phyloP scores from a whole-genome alignment of 2,329 filamentous ascomycete genomes.

The Xylaria arbuscula region DNA sequence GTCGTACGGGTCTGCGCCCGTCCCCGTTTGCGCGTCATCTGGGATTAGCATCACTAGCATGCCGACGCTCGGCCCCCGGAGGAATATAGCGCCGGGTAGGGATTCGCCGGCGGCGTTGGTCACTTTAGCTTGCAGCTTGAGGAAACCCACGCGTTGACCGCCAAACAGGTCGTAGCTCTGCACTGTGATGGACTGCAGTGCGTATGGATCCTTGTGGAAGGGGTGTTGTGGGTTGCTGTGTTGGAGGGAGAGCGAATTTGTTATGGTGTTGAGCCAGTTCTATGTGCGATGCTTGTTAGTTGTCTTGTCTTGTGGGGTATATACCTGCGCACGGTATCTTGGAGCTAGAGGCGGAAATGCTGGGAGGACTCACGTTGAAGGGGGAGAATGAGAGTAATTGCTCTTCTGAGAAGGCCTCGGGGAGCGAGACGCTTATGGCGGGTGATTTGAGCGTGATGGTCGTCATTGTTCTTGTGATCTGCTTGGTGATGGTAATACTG shows the following conservation, averaged over 20 bases:
- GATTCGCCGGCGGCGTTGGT: constrained; percentile 60
- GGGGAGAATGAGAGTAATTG: constrained; percentile 61
- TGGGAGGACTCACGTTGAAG: constrained; percentile 57
- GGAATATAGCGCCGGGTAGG: constrained; percentile 66
- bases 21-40: constrained; percentile 55
- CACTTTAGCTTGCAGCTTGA: constrained; percentile 64
- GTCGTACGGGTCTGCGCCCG: not conserved
- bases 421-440: constrained; percentile 57
- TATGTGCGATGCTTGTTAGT: constrained; percentile 41
- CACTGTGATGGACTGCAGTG: constrained; percentile 61
- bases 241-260: constrained; percentile 60
- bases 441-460: constrained; percentile 55
- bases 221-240: constrained; percentile 55
- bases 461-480: constrained; percentile 49
- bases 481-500: constrained; percentile 5
- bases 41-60: constrained; percentile 69
- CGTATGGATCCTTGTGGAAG: constrained; percentile 66
- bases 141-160: constrained; percentile 61
- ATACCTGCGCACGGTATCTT: not conserved
- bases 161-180: constrained; percentile 67
- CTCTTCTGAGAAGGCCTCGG: constrained; percentile 57
- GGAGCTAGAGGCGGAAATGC: not conserved
- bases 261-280: constrained; percentile 63
- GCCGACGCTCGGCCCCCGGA: constrained; percentile 70
- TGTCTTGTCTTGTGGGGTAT: not conserved